These are phyloP conservation scores for Lactuca sativa DNA, from an alignment of 129 eudicot genomes.

Conservation along the genomic window DNA sequence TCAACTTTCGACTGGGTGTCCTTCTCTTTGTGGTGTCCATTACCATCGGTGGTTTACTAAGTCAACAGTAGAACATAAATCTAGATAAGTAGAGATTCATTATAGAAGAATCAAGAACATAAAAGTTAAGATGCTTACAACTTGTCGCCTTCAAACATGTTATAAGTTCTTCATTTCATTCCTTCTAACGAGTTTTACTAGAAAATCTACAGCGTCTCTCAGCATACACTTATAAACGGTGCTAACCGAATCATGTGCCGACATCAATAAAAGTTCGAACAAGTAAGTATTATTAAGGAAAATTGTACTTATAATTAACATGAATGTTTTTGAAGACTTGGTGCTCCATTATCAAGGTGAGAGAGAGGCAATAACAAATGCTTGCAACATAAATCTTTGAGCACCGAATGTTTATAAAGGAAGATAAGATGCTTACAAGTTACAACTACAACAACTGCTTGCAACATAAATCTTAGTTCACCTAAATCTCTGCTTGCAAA, in stretches of 20 bases:
- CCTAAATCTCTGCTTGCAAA: too few species aligned
- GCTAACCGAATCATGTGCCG: slow-evolving; percentile 54
- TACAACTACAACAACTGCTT: too few species aligned
- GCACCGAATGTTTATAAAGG: too few species aligned
- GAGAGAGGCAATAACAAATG: slow-evolving; percentile 59
- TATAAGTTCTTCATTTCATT: slow-evolving; percentile 66
- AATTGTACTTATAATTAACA: slow-evolving; percentile 48
- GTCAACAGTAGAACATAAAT: background rate
- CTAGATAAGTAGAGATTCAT: background rate
- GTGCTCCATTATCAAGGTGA: slow-evolving; percentile 50
- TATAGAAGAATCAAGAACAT: background rate
- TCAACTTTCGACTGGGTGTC: slow-evolving; percentile 45
- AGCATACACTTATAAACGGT: too few species aligned
- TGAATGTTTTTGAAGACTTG: slow-evolving; percentile 64
- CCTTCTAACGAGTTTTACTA: slow-evolving; percentile 57
- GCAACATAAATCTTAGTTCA: too few species aligned
- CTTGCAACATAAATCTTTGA: background rate
- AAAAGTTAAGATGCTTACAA: slow-evolving; percentile 37
- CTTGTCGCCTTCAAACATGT: slow-evolving; percentile 73
- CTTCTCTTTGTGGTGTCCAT: slow-evolving; percentile 40
- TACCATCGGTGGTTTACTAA: slow-evolving; percentile 35
- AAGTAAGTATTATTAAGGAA: background rate
- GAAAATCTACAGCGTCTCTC: slow-evolving; percentile 75
- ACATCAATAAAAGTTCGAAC: slow-evolving; percentile 53
- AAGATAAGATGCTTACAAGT: too few species aligned